Percentiles rank a stretch among this genome's conserved stretches.
These are phyloP conservation scores for Neophaeococcomyces mojaviensis DNA, from an alignment of 2,329 filamentous ascomycete species.

Conservation along the genomic window DNA sequence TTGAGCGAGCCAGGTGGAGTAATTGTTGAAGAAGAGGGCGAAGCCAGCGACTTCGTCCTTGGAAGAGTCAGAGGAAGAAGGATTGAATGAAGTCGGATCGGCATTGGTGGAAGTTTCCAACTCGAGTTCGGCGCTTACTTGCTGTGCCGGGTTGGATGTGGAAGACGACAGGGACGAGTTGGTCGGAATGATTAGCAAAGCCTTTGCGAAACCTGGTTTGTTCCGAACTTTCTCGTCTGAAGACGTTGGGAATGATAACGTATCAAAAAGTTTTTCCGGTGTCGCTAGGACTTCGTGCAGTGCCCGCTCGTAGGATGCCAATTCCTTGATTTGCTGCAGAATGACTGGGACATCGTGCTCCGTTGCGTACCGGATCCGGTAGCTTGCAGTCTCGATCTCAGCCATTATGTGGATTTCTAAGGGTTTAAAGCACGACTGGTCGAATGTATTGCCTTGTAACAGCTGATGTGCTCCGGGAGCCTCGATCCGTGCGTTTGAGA, in stretches of 20 bases:
- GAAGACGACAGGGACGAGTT: slow-evolving; percentile 10
- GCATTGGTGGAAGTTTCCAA: not conserved
- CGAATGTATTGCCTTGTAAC: not conserved
- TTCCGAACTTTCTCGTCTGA: slow-evolving; percentile 11
- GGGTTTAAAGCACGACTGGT: not conserved
- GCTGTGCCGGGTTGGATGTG: not conserved
- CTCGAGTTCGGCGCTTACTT: not conserved
- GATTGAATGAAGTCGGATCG: not conserved
- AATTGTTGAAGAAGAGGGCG: slow-evolving; percentile 92
- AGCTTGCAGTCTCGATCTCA: slow-evolving; percentile 14
- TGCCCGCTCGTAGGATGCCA: slow-evolving; percentile 82
- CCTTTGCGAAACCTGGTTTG: slow-evolving; percentile 59
- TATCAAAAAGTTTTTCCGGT: slow-evolving; percentile 60
- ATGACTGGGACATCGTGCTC: slow-evolving; percentile 70
- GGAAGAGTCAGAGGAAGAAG: slow-evolving; percentile 22
- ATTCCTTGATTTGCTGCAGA: slow-evolving; percentile 70
- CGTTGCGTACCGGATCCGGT: slow-evolving; percentile 22
- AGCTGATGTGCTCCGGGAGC: no score
- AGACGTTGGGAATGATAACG: slow-evolving; percentile 65
- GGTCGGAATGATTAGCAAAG: slow-evolving; percentile 56
- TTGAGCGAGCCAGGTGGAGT: slow-evolving; percentile 82
- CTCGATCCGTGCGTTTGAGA: no score
- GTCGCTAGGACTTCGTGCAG: slow-evolving; percentile 70
- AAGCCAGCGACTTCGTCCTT: slow-evolving; percentile 56
- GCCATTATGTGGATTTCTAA: slow-evolving; percentile 14